Evolutionary conservation across 2,329 filamentous ascomycete genomes (phyloP), one percentile per base, ranked within the genome.

Genomic region (Aphanoascus verrucosus): DNA sequence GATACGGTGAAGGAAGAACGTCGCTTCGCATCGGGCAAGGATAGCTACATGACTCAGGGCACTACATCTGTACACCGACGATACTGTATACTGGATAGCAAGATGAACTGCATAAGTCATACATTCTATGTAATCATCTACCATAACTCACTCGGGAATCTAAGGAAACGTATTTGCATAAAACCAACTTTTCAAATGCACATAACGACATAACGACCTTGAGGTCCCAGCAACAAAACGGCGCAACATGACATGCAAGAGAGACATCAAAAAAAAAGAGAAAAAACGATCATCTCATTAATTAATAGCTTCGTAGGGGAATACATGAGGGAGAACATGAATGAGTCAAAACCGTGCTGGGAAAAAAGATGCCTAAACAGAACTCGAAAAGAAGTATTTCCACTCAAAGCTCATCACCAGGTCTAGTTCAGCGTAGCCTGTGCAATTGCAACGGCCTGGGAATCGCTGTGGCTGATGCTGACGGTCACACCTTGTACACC

Each of bases 391-490:
- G n/a, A n/a, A n/a, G n/a, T n/a, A 37, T 37, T 43, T 8, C 12
- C 2, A 41, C 20, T 31, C 15, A 45, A 40, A 17, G 12, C 35
- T 6, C 40, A 49, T 28, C 31, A 45, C 23, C 40, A 47, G 28
- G 19, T 34, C 44, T 23, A 47, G 48, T 80, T 89, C 65, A 93
- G 86, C 53, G 82, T 84, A 53, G 89, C 85, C 56, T 94, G 85
- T 1, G 94, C 93, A 64, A 98, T 87, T 44, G 93, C 91, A 64
- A 97, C 90, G 57, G 93, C 90, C 72, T 98, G 93, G 55, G 79
- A 84, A 62, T 97, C 91, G 38, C 86, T 93, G 73, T 98, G 94
- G 63, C 91, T 96, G 66, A 98, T 96, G 66, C 89, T 95, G 61
- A 98, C 86, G 60, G 79, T 91, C 59, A 97, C 84, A 53, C 83